A percentile compares a stretch with the other conserved stretches of the same genome.
Conservation (phyloP, 2,329 filamentous ascomycete genomes). For the Lachnellula suecica region DNA sequence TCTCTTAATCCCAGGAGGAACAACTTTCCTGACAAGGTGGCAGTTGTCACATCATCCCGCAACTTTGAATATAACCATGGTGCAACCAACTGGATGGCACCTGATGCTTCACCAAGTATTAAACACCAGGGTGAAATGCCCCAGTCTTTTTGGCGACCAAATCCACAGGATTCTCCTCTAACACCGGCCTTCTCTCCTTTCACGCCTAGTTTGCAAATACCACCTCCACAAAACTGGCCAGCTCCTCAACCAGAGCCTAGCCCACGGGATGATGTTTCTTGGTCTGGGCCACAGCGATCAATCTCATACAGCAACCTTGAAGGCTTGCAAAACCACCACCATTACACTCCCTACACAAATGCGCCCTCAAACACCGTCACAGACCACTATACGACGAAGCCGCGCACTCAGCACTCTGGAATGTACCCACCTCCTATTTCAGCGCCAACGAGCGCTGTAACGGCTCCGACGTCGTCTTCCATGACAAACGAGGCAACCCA, state of each 20-base stretch:
- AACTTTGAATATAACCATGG: conserved; percentile 29
- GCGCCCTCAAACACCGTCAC: conserved; percentile 16
- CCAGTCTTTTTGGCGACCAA: conserved; percentile 48
- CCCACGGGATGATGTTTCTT: conserved; percentile 29
- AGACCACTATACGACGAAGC: conserved; percentile 27
- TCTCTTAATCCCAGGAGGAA: conserved; percentile 4
- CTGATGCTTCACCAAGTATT: conserved; percentile 31
- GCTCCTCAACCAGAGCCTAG: conserved; percentile 24
- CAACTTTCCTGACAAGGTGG: conserved; percentile 17
- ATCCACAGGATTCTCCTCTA: conserved; percentile 49
- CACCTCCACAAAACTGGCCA: conserved; percentile 31
- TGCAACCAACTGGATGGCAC: conserved; percentile 31
- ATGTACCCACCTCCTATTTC: conserved; percentile 30
- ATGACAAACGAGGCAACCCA: conserved; percentile 18
- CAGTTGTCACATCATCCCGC: conserved; percentile 29
- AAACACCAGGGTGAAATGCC: conserved; percentile 41
- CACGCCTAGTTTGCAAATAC: conserved; percentile 36
- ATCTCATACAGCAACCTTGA: conserved; percentile 34
- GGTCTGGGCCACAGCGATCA: conserved; percentile 33
- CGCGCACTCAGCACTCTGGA: conserved; percentile 22
- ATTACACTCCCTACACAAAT: conserved; percentile 25
- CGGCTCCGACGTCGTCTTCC: conserved; percentile 17
- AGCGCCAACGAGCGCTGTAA: conserved; percentile 19
- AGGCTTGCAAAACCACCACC: conserved; percentile 27
- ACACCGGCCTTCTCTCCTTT: conserved; percentile 52